Evolutionary conservation across 2,329 filamentous ascomycete genomes (phyloP).

Genomic region (Chrysoporthe deuterocubensis): DNA sequence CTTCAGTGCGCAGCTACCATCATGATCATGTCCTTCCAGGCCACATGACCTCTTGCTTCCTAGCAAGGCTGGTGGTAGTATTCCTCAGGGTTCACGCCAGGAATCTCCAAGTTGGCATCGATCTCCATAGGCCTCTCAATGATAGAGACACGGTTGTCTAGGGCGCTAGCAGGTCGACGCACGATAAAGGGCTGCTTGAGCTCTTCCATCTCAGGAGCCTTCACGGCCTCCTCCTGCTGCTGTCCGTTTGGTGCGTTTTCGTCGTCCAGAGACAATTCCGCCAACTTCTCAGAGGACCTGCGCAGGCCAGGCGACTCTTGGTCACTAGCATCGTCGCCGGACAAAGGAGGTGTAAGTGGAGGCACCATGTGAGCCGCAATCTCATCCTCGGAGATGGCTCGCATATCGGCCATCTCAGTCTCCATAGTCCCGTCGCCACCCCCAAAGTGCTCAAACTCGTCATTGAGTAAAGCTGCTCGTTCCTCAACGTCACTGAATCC

Average conservation of each 20-base stretch:
- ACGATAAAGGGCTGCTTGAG: slow-evolving; percentile 26
- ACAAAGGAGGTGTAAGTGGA: slow-evolving; percentile 24
- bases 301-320: slow-evolving; percentile 14
- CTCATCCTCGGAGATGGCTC: slow-evolving; percentile 15
- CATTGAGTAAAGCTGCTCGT: slow-evolving; percentile 17
- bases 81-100: slow-evolving; percentile 25
- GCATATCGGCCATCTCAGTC: slow-evolving; percentile 24
- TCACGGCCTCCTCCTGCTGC: not conserved
- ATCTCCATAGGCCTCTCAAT: slow-evolving; percentile 29
- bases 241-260: not conserved
- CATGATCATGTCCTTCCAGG: not conserved
- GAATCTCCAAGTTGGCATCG: slow-evolving; percentile 22
- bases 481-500: slow-evolving; percentile 26
- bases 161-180: slow-evolving; percentile 22
- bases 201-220: slow-evolving; percentile 27
- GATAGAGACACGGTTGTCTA: slow-evolving; percentile 24
- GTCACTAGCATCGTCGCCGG: slow-evolving; percentile 21
- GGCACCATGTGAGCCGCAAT: slow-evolving; percentile 22
- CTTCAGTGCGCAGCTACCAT: slow-evolving; percentile 1
- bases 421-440: slow-evolving; percentile 14
- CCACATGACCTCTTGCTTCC: not conserved
- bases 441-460: slow-evolving; percentile 23
- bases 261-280: slow-evolving; percentile 24
- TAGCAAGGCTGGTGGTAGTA: slow-evolving; percentile 22
- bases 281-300: slow-evolving; percentile 25